phyloP scores from a whole-genome alignment of 2,329 filamentous ascomycete genomes.

The Botryotinia calthae region DNA sequence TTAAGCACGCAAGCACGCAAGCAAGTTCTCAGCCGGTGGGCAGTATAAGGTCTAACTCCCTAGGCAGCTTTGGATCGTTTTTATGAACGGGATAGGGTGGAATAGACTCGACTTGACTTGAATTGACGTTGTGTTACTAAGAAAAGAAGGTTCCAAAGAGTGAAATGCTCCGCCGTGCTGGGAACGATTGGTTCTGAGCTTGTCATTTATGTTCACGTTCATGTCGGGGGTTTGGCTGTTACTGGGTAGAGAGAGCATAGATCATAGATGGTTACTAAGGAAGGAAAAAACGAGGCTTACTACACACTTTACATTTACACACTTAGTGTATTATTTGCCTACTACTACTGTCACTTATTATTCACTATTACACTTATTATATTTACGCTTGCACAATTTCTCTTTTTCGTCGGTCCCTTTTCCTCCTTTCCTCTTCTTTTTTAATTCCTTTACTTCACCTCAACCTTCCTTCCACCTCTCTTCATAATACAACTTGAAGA shows the following conservation, averaged over 20 bases:
- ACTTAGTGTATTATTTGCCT: not conserved
- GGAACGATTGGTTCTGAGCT: not conserved
- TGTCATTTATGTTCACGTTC: not conserved
- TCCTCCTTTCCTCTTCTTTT: not conserved
- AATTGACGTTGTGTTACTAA: not conserved
- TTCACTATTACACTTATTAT: not conserved
- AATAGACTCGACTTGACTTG: not conserved
- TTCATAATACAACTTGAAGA: conserved; percentile 18
- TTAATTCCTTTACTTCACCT: conserved; percentile 2
- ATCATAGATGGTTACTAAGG: not conserved
- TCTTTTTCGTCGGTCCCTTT: not conserved
- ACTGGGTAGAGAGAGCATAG: not conserved
- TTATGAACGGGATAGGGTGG: not conserved
- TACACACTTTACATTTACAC: not conserved
- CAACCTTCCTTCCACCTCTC: conserved; percentile 20
- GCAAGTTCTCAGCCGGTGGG: not conserved
- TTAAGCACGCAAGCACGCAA: not conserved
- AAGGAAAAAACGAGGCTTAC: not conserved
- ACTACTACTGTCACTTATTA: too few relatives aligned
- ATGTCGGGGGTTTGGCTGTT: not conserved
- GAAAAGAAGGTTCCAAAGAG: not conserved
- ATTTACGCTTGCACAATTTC: conserved; percentile 4
- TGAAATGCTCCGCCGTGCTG: not conserved
- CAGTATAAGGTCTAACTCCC: not conserved
- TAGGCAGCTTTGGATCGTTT: not conserved